Evolutionary conservation across 2,329 filamentous ascomycete genomes (phyloP), one percentile per base, ranked within the genome.

Genomic region (Alternaria incomplexa): DNA sequence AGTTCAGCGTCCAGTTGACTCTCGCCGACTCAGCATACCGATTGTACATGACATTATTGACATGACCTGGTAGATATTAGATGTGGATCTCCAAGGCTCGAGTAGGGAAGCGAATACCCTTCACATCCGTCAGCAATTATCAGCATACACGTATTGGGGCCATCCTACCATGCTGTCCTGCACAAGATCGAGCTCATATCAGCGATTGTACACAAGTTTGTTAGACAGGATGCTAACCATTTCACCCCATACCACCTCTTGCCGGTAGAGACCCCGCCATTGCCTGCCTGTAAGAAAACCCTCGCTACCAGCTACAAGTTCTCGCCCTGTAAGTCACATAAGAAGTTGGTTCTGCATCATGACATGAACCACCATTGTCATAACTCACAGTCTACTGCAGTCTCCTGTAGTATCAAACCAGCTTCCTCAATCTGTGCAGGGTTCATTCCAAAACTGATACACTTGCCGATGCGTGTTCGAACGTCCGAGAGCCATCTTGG

Each of bases 1-100:
- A 90, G 73, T 93, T 90, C 60, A 85, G 84, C 25, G 89, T 85
- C 90, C 92, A 97, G 73, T 93, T 92, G 30, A 95, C 87, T 36
- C 94, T 87, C 5, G 89, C 90, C 6, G 90, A 90, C 78, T 97
- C 94, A 36, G 93, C 93, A 78, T 92, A 97, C 64, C 91, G 87
- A 70, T 91, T 89, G 79, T 97, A 97, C 68, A 87, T 88, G 65
- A 94, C 89, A 72, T 97, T 97, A 78, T 97, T 97, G 52, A 97
- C 91, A 79, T 97, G 93, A 52, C 89, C 88, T 89, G 56, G 44
- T 40, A 54, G 60, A 50, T n/a, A 32, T 58, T 50, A 56, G 51
- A 22, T 75, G 36, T 45, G 6, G 25, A 52, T 13, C 12, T 32
- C 28, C 20, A 5, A 25, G 57, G 13, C 56, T 48, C 51, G 47